phyloP scores from a whole-genome alignment of 75 land plant species.

The Sequoia sempervirens region DNA sequence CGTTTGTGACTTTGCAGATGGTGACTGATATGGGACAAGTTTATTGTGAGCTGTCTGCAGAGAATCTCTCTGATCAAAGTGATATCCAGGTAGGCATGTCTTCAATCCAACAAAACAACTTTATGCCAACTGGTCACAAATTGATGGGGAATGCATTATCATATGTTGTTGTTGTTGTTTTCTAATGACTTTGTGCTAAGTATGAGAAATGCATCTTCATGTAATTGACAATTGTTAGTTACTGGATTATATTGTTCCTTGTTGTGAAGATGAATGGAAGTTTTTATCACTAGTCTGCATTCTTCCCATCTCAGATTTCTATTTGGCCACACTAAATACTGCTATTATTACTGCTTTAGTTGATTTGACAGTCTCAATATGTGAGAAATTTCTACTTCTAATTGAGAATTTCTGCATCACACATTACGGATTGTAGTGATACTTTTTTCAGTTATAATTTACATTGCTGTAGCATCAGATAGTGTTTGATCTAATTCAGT shows the following conservation, averaged over 20 bases:
- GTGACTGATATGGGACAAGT: slow-evolving; percentile 1
- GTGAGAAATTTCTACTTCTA: neutral
- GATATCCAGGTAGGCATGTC: neutral
- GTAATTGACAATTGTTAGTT: neutral
- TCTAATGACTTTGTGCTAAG: neutral
- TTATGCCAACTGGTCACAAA: neutral
- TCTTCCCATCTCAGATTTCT: too few species aligned
- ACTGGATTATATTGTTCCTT: neutral
- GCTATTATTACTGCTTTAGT: neutral
- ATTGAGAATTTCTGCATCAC: neutral
- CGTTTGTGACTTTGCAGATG: neutral
- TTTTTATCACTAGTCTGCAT: neutral
- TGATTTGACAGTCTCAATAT: neutral
- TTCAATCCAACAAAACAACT: neutral
- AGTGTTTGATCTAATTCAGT: neutral
- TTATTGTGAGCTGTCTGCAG: neutral
- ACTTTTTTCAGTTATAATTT: neutral
- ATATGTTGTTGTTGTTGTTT: neutral
- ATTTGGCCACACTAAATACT: neutral
- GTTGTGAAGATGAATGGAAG: neutral
- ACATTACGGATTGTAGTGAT: neutral
- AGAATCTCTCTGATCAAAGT: neutral
- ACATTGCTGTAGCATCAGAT: neutral
- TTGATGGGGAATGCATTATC: neutral
- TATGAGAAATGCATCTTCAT: neutral